Conservation (phyloP, 2,329 filamentous ascomycete genomes). For the Talaromyces sp. region DNA sequence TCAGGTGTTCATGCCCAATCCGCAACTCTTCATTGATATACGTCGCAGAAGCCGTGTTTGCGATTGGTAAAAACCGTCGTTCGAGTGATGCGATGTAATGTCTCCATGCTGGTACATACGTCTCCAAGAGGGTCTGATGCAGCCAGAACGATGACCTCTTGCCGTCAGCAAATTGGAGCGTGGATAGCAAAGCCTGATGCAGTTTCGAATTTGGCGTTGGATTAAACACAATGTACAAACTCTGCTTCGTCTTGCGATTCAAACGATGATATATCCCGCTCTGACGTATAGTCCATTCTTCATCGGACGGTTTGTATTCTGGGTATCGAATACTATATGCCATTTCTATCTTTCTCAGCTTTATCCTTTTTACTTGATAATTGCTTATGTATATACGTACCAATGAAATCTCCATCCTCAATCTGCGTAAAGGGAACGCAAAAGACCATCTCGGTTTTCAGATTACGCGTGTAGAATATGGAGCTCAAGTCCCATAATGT, state of each 20-base stretch:
- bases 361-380: background rate
- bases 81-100: constrained; percentile 28
- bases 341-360: constrained; percentile 20
- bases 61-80: constrained; percentile 24
- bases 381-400: constrained; percentile 19
- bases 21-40: constrained; percentile 20
- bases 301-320: constrained; percentile 22
- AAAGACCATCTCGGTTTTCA: constrained; percentile 27
- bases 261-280: constrained; percentile 33
- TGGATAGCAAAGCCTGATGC: constrained; percentile 11
- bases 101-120: constrained; percentile 31
- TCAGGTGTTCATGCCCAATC: constrained; percentile 9
- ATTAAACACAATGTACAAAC: constrained; percentile 28
- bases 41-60: constrained; percentile 19
- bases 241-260: constrained; percentile 22
- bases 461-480: constrained; percentile 27
- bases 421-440: constrained; percentile 21
- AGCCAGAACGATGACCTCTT: constrained; percentile 22
- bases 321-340: constrained; percentile 31
- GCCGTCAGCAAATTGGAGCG: background rate
- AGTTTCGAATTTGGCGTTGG: constrained; percentile 22
- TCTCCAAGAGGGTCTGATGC: constrained; percentile 28
- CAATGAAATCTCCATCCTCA: constrained; percentile 16
- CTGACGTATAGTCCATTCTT: constrained; percentile 32
- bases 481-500: constrained; percentile 24